These are phyloP conservation scores for Ormosia emarginata DNA, from an alignment of 306 rosid species.

Conservation along the genomic window DNA sequence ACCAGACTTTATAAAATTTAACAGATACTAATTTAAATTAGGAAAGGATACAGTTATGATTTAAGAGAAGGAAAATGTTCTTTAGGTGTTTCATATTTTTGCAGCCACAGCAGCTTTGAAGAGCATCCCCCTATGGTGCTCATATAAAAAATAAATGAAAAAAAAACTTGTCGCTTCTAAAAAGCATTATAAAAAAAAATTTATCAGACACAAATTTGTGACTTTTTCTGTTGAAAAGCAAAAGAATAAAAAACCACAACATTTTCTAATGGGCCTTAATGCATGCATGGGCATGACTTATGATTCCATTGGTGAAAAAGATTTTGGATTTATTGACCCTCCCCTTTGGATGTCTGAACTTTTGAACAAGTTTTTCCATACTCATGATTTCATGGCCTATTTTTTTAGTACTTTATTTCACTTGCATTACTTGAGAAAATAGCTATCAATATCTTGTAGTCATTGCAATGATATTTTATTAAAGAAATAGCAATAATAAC, in stretches of 20 bases:
- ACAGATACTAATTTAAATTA: not conserved
- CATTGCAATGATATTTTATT: not conserved
- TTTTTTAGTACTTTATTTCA: not conserved
- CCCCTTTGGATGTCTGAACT: not conserved
- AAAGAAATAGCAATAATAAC: not conserved
- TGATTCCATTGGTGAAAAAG: not conserved
- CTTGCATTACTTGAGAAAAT: not conserved
- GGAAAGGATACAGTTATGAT: not conserved
- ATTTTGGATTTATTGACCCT: not conserved
- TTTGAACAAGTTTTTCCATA: not conserved
- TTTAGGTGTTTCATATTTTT: not conserved
- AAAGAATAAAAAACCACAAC: not conserved
- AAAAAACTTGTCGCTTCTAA: not conserved
- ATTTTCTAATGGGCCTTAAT: not conserved
- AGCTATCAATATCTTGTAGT: not conserved
- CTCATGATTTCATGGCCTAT: not conserved
- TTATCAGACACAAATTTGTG: not conserved
- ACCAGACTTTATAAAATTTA: not conserved
- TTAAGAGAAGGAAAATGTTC: not conserved
- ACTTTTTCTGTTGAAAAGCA: not conserved
- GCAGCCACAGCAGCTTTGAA: not conserved
- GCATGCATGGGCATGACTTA: not conserved
- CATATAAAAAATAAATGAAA: too few species aligned
- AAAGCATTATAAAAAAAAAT: not conserved
- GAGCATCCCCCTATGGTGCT: not conserved